Evolutionary conservation across 108 stramenopile genomes (phyloP), one percentile per base, ranked within the genome.

Genomic region (Tribonema minus): DNA sequence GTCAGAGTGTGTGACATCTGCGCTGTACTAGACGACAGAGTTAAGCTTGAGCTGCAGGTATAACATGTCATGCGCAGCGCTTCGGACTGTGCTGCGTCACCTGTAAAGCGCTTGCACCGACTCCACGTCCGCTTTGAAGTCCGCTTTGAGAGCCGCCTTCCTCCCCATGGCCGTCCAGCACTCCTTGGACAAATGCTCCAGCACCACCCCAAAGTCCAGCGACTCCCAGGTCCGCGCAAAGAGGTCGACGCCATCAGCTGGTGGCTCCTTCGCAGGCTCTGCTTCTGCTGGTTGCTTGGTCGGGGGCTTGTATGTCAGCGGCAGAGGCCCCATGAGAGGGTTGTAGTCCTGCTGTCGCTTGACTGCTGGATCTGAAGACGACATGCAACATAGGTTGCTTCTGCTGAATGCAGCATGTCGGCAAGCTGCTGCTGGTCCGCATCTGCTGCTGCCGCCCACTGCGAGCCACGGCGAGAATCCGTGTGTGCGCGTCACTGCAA

Each of bases 191-290:
- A 79, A 20, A 32, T 31, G 25, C 38, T 79, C 59, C 77, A 79
- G 60, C 77, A 79, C 77, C 37, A 79, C 77, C 0, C 77, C 77
- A 46, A 79, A 79, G 77, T 79, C 77, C 7, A 79, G 77, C 36
- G 77, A 79, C n/a, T 79, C 77, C 77, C 77, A 79, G 0, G 77
- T 79, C 1, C 77, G 77, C 26, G 68, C 77, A 23, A 79, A 79
- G 2, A 79, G 61, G 68, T 79, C 66, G 9, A 79, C 77, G 26
- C 32, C 68, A 15, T 58, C 75, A 25, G 61, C 63, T 15, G 41
- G 39, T 29, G 71, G 39, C 0, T 15, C 20, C 29, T 61, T 37
- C 37, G 46, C 15, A 9, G 9, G 46, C 46, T 54, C 15, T 20
- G 9, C 46, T 20, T 54, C 46, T 15, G 46, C 15, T 54, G 15